Base-by-base conservation (phyloP, 1,139 yeast species). In the Tardiomyces depauwii region DNA sequence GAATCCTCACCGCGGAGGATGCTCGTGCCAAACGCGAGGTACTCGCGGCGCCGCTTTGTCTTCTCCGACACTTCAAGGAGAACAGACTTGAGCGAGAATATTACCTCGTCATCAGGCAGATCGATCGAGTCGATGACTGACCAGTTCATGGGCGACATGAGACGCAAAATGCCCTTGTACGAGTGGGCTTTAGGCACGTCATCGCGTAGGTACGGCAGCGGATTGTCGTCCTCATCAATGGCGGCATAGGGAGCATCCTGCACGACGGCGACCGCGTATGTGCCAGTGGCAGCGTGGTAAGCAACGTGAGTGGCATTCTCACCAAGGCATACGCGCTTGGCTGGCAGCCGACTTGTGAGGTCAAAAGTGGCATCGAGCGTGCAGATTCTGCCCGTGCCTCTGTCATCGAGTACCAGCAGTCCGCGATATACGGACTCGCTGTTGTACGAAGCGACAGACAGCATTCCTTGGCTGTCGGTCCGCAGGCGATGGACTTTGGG, bases 121-220 rank as follows among this genome's bases (percentile, higher is more conserved):
- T 78, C 82, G 18, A 82, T 62, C 16, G 75, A 73, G 56, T 88
- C 96, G 55, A 88, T 81, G 0, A 82, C 76, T 1, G 78, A 67
- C 95, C 95, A 88, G 18, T 78, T 78, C 42, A 68, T 67, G 0
- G 95, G 91, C 1, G 93, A 83, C 0, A 89, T 58, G 42, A 89
- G 66, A 48, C 80, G 75, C 10, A 89, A 59, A 2, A 73, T 70
- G 21, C 94, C 83, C 51, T 76, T 75, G 53, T 70, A 80, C 2
- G 80, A 68, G 18, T 57, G 58, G 0, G 85, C 87, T 38, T 70
- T 74, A 23, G 76, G 61, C 60, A 75, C 11, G 53, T 71, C 56
- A 55, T 73, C 75, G 48, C 73, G 72, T 2, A 72, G 66, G 1
- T 91, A 93, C 5, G 77, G 78, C 45, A 83, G 70, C 0, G 74